A percentile compares a stretch with the other conserved stretches of the same genome.
These are phyloP conservation scores for Marchantia polymorpha DNA, from an alignment of 225 moss, liverwort and hornwort genomes.

Conservation along the genomic window DNA sequence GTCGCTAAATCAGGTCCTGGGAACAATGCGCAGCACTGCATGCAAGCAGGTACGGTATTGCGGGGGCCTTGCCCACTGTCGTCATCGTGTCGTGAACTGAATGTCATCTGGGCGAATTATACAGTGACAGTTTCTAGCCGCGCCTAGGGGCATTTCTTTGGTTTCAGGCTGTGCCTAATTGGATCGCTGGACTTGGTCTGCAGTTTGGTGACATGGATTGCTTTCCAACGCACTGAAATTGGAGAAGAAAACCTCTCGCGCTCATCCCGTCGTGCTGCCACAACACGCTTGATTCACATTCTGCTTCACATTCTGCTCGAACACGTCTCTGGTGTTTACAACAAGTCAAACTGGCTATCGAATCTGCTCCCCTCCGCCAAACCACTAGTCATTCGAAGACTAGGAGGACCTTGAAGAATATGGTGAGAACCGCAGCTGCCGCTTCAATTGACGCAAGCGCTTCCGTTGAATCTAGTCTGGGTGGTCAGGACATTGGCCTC, in stretches of 20 bases:
- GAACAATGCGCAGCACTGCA: constrained; percentile 12
- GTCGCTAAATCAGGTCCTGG: neutral
- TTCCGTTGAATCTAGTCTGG: neutral
- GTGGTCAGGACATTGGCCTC: neutral
- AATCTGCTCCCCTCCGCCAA: constrained; percentile 41
- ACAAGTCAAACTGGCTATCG: constrained; percentile 44
- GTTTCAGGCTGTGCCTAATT: constrained; percentile 4
- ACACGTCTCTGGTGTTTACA: neutral
- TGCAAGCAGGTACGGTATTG: constrained; percentile 20
- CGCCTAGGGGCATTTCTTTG: neutral
- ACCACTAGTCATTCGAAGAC: constrained; percentile 42
- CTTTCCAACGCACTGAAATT: neutral
- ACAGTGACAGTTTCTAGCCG: neutral
- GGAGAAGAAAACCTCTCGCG: neutral
- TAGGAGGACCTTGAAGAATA: constrained; percentile 40
- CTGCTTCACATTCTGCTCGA: neutral
- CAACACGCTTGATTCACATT: neutral
- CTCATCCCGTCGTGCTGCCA: neutral
- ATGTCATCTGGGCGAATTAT: too few species aligned
- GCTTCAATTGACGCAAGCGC: neutral
- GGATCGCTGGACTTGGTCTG: constrained; percentile 3
- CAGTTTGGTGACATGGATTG: constrained; percentile 2
- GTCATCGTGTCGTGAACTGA: too few species aligned
- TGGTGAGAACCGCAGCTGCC: constrained; percentile 24
- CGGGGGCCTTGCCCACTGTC: too few species aligned